phyloP scores from a whole-genome alignment of 2,329 filamentous ascomycete species.

The Penicillium sp. region DNA sequence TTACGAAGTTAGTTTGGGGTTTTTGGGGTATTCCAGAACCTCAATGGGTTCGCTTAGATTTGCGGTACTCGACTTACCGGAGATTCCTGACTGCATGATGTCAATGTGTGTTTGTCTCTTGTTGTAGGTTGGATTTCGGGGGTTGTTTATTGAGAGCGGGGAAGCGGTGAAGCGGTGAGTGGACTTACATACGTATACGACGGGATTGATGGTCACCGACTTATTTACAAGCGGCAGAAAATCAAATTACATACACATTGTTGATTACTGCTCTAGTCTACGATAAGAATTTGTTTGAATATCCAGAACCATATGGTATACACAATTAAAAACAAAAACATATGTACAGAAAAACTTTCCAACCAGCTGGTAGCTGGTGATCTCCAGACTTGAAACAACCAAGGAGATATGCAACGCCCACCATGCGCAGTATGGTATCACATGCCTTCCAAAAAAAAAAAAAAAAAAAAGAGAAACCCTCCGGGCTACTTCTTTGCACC shows the following conservation, averaged over 20 bases:
- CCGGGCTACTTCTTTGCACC: not conserved
- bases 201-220: not conserved
- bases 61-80: constrained; percentile 33
- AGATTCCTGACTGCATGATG: constrained; percentile 51
- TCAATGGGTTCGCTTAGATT: not conserved
- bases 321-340: constrained; percentile 14
- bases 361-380: constrained; percentile 7
- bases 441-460: constrained; percentile 19
- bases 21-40: constrained; percentile 1
- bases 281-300: not conserved
- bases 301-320: constrained; percentile 16
- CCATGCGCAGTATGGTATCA: constrained; percentile 27
- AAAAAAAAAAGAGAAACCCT: not conserved
- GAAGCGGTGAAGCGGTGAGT: constrained; percentile 26
- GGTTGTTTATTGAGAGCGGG: constrained; percentile 24
- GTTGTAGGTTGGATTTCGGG: constrained; percentile 2
- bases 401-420: constrained; percentile 23
- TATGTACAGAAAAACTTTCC: constrained; percentile 19
- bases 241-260: not conserved
- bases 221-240: not conserved
- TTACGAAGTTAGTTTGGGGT: not conserved
- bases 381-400: constrained; percentile 8
- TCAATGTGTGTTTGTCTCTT: constrained; percentile 3
- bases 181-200: constrained; percentile 4
- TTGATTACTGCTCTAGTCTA: not conserved